Percentiles rank a stretch among this genome's conserved stretches.
Conservation (phyloP, 495 filamentous ascomycete genomes). For the Aspergillus conjunctus region DNA sequence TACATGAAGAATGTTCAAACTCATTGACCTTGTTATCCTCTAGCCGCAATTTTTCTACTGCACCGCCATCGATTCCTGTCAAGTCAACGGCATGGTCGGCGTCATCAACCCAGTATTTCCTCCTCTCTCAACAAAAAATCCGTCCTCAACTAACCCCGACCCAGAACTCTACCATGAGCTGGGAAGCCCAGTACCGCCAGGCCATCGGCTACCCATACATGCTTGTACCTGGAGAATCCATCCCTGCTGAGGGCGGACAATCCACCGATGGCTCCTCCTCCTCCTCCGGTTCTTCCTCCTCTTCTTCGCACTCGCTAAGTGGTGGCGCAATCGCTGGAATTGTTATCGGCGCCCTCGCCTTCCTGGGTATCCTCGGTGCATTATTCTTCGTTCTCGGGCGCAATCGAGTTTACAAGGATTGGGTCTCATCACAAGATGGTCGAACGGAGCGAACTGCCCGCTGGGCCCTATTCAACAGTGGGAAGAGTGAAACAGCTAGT, state of each 20-base stretch:
- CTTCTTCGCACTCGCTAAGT: slow-evolving; percentile 25
- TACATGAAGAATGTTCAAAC: too few species aligned
- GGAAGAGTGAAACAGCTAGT: slow-evolving; percentile 20
- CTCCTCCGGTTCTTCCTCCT: slow-evolving; percentile 4
- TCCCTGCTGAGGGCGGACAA: slow-evolving; percentile 40
- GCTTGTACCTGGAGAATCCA: slow-evolving; percentile 40
- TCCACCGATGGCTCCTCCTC: slow-evolving; percentile 17
- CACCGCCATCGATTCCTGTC: slow-evolving; percentile 43
- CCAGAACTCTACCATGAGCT: slow-evolving; percentile 40
- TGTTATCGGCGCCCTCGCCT: slow-evolving; percentile 33
- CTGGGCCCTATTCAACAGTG: slow-evolving; percentile 33
- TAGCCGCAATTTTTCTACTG: slow-evolving; percentile 48
- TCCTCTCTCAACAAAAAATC: neutral
- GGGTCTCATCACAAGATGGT: slow-evolving; percentile 39
- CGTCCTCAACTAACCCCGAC: neutral
- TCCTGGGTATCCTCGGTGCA: slow-evolving; percentile 35
- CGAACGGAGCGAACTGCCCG: slow-evolving; percentile 35
- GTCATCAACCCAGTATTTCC: slow-evolving; percentile 43
- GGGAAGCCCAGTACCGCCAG: slow-evolving; percentile 34
- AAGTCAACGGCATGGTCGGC: slow-evolving; percentile 46
- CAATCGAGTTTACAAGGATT: slow-evolving; percentile 39
- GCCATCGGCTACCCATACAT: slow-evolving; percentile 40
- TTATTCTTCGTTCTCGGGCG: slow-evolving; percentile 46
- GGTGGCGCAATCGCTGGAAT: slow-evolving; percentile 46
- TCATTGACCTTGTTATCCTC: too few species aligned